Percentiles rank a stretch among this genome's conserved stretches.
phyloP scores from a whole-genome alignment of 352 stramenopile genomes.

The Globisporangium paroecandrum region DNA sequence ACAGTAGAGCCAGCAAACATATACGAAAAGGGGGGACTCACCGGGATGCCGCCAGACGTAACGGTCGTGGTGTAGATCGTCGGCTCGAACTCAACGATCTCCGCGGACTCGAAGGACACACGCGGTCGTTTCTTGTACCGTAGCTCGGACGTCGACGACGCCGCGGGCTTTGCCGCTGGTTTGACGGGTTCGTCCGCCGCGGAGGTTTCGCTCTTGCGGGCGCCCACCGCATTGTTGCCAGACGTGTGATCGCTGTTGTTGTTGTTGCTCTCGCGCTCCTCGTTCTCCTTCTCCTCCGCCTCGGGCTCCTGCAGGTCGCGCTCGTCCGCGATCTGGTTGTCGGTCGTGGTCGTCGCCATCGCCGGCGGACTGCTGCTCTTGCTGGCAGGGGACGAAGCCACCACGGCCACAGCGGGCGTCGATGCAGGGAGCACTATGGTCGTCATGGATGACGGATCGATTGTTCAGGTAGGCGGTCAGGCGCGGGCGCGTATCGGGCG shows the following conservation, averaged over 20 bases:
- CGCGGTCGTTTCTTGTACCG: constrained; percentile 60
- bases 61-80: constrained; percentile 80
- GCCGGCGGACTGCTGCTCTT: constrained; percentile 19
- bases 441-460: constrained; percentile 32
- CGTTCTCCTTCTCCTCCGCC: constrained; percentile 24
- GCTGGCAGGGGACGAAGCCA: constrained; percentile 18
- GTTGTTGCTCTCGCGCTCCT: constrained; percentile 14
- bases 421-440: constrained; percentile 46
- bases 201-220: neutral
- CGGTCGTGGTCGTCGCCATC: constrained; percentile 14
- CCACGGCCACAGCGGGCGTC: constrained; percentile 18
- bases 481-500: neutral
- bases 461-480: neutral
- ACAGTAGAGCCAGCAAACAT: neutral
- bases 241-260: neutral
- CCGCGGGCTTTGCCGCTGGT: constrained; percentile 8
- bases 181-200: neutral
- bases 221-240: neutral
- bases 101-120: constrained; percentile 72
- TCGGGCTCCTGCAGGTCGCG: constrained; percentile 16
- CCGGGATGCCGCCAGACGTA: constrained; percentile 71
- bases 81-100: constrained; percentile 86
- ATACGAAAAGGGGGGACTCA: constrained; percentile 9
- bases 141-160: constrained; percentile 16
- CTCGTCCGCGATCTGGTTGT: neutral